These are phyloP conservation scores for Sphenostylis stenocarpa DNA, from an alignment of 306 rosid species.

Conservation along the genomic window DNA sequence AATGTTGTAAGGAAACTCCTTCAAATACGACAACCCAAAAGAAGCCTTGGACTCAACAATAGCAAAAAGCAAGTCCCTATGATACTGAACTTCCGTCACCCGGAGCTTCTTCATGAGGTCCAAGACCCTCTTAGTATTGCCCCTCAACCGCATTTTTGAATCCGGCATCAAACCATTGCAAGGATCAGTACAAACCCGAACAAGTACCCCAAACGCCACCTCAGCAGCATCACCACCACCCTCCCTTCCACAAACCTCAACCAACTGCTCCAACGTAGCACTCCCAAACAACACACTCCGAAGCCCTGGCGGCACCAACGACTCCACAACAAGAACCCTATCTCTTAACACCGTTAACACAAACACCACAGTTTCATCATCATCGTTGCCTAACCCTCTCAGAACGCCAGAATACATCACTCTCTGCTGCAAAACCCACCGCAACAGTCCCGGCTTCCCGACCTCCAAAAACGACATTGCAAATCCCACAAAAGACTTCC, in stretches of 20 bases:
- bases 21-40: slow-evolving; percentile 76
- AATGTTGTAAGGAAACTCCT: slow-evolving; percentile 84
- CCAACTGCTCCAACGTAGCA: slow-evolving; percentile 72
- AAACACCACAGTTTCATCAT: slow-evolving; percentile 75
- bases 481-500: slow-evolving; percentile 78
- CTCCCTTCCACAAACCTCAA: slow-evolving; percentile 63
- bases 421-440: slow-evolving; percentile 77
- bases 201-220: slow-evolving; percentile 58
- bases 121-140: slow-evolving; percentile 67
- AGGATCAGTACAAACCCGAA: slow-evolving; percentile 79
- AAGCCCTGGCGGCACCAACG: slow-evolving; percentile 69
- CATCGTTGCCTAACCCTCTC: slow-evolving; percentile 66
- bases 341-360: slow-evolving; percentile 68
- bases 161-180: slow-evolving; percentile 88
- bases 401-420: slow-evolving; percentile 84
- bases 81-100: slow-evolving; percentile 59
- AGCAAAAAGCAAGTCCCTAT: slow-evolving; percentile 76
- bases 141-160: slow-evolving; percentile 53
- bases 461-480: slow-evolving; percentile 92
- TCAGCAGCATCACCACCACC: slow-evolving; percentile 57
- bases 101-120: slow-evolving; percentile 75
- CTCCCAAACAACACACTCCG: slow-evolving; percentile 92
- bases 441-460: slow-evolving; percentile 78
- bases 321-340: slow-evolving; percentile 61
- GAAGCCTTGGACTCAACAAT: slow-evolving; percentile 58